Base-by-base conservation (phyloP, 116 monocot species). In the Iris pallida region DNA sequence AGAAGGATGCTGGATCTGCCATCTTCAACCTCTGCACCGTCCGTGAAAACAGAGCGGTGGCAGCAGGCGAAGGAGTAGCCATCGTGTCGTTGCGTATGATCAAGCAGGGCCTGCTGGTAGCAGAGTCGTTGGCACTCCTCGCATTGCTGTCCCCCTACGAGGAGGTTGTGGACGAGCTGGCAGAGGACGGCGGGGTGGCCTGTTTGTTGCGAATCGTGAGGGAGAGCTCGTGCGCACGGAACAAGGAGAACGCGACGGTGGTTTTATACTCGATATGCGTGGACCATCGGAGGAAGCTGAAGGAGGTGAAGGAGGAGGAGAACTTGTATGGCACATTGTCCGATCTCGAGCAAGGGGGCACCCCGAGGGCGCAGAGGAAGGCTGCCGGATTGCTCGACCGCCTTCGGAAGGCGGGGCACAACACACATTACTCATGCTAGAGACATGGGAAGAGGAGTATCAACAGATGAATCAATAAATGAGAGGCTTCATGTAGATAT, bases 1-100 rank as follows among this genome's bases (percentile, higher is more conserved):
- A 85, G 66, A 91, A 83, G 69, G 96, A 96, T 30, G 85, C 96
- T 0, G 89, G 81, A 2, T 78, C 86, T 7, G 96, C 92, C 5
- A 76, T 92, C 43, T 96, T 96, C 56, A 89, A 65, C 66, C 58
- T 96, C 1, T 92, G 86, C 45, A 42, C 77, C 71, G 52, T 75
- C 7, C 69, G 68, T 20, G 84, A 89, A 64, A 96, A 92, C 63
- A 80, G 65, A 62, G 66, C 20, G 42, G 75, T 59, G 44, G 96
- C 92, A 1, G 77, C 86, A 53, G 43, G 42, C 7, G 82, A 69
- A 0, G 87, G 89, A 0, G 73, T 73, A 4, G 81, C 91, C 19
- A 11, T 42, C 3, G 79, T 77, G 4, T 56, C 79, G 5, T 16
- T 96, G 75, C 68, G 64, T 13, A 20, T 55, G 57, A 79, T 96